phyloP scores from a whole-genome alignment of 2,329 filamentous ascomycete genomes.

The Curvularia eragrostidis region DNA sequence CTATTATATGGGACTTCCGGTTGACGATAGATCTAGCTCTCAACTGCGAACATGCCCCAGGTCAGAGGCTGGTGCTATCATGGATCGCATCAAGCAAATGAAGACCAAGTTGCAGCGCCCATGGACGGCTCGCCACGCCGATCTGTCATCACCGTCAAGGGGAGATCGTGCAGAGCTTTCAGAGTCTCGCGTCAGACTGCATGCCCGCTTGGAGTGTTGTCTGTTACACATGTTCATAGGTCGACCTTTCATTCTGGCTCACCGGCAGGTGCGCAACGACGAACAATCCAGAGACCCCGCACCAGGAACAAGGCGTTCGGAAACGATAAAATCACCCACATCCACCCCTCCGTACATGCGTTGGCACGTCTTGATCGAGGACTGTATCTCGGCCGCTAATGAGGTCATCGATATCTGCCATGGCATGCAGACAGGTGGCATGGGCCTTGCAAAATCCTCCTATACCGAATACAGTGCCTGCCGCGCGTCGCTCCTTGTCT shows the following conservation, averaged over 20 bases:
- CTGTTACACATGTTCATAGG: constrained; percentile 24
- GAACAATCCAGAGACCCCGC: neutral
- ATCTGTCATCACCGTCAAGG: neutral
- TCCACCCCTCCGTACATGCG: neutral
- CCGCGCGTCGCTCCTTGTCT: constrained; percentile 19
- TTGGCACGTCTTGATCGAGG: constrained; percentile 16
- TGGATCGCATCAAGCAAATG: constrained; percentile 13
- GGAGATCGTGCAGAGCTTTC: neutral
- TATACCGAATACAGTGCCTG: constrained; percentile 25
- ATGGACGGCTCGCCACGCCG: constrained; percentile 5
- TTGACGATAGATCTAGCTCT: constrained; percentile 4
- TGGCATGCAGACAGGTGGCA: constrained; percentile 13
- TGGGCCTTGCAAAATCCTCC: constrained; percentile 22
- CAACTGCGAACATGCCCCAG: constrained; percentile 14
- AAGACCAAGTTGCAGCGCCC: constrained; percentile 8
- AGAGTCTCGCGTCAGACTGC: constrained; percentile 7
- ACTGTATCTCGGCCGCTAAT: constrained; percentile 18
- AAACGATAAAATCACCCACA: neutral
- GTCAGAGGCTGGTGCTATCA: constrained; percentile 10
- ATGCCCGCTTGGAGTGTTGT: constrained; percentile 18
- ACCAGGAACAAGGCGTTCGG: neutral
- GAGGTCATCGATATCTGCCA: constrained; percentile 18
- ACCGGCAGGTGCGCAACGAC: constrained; percentile 13
- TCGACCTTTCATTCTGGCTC: constrained; percentile 21
- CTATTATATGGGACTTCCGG: neutral